Conservation (phyloP, 1,139 yeast genomes). For the Hanseniaspora uvarum region DNA sequence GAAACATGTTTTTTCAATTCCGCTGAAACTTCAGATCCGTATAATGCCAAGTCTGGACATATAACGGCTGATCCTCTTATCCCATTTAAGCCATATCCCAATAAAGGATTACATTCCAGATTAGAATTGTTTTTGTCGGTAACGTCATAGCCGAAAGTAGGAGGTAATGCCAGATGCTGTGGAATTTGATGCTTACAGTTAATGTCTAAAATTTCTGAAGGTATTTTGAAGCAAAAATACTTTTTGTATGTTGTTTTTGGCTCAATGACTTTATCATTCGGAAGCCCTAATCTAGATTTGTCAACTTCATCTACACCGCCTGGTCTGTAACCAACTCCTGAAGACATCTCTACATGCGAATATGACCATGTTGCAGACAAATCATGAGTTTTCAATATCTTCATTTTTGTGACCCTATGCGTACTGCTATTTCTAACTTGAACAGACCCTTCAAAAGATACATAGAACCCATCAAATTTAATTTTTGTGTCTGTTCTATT, state of each 20-base stretch:
- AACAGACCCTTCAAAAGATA: constrained; percentile 45
- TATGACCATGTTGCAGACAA: constrained; percentile 37
- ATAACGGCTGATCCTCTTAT: constrained; percentile 34
- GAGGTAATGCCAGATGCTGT: constrained; percentile 52
- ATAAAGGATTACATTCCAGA: constrained; percentile 27
- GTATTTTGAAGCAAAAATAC: constrained; percentile 55
- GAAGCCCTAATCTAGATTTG: constrained; percentile 43
- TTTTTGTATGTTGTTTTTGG: constrained; percentile 50
- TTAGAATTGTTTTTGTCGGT: constrained; percentile 29
- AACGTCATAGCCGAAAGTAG: constrained; percentile 51
- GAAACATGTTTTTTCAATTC: constrained; percentile 29
- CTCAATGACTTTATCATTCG: constrained; percentile 40
- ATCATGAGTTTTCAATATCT: constrained; percentile 37
- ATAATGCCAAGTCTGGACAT: constrained; percentile 31
- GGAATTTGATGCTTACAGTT: constrained; percentile 45
- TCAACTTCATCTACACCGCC: constrained; percentile 40
- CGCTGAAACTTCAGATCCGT: constrained; percentile 27
- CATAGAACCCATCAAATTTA: constrained; percentile 49
- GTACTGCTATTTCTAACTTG: constrained; percentile 29
- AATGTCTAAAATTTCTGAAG: constrained; percentile 47
- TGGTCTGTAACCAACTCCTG: constrained; percentile 42
- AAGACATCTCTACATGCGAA: constrained; percentile 32
- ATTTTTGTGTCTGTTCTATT: constrained; percentile 38
- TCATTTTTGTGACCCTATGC: constrained; percentile 30
- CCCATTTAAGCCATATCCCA: constrained; percentile 37